Evolutionary conservation across 495 filamentous ascomycete genomes (phyloP).

Genomic region (Wilcoxina mikolae): DNA sequence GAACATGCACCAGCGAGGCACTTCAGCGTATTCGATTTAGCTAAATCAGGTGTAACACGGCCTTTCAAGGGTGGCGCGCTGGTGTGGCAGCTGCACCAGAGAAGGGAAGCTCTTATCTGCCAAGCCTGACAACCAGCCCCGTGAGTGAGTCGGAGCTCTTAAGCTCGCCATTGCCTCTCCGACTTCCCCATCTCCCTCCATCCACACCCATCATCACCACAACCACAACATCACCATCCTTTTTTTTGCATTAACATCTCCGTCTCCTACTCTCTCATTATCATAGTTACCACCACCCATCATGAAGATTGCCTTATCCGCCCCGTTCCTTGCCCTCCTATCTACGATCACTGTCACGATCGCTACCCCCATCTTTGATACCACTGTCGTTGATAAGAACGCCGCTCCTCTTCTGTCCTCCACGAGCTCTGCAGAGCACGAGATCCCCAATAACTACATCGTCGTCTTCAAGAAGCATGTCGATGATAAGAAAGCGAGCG

Average conservation of each 20-base stretch:
- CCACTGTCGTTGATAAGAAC: constrained; percentile 69
- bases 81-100: too few species aligned
- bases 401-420: constrained; percentile 81
- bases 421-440: constrained; percentile 45
- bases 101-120: constrained; percentile 23
- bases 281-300: constrained; percentile 11
- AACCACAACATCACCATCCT: not conserved
- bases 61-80: too few species aligned
- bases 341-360: constrained; percentile 35
- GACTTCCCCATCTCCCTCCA: constrained; percentile 20
- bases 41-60: too few species aligned
- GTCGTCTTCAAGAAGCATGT: constrained; percentile 98
- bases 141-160: constrained; percentile 27
- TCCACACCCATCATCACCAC: constrained; percentile 13
- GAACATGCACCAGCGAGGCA: too few species aligned
- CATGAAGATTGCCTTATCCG: constrained; percentile 28
- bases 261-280: not conserved
- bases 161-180: constrained; percentile 11
- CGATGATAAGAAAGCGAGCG: constrained; percentile 43
- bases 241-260: not conserved
- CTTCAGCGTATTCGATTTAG: too few species aligned
- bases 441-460: constrained; percentile 87
- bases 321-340: constrained; percentile 29
- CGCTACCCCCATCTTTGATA: constrained; percentile 48
- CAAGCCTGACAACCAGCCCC: constrained; percentile 8